Evolutionary conservation across 768 basidiomycete species (phyloP), one percentile per base, ranked within the genome.

Genomic region (Amanita fuliginea): DNA sequence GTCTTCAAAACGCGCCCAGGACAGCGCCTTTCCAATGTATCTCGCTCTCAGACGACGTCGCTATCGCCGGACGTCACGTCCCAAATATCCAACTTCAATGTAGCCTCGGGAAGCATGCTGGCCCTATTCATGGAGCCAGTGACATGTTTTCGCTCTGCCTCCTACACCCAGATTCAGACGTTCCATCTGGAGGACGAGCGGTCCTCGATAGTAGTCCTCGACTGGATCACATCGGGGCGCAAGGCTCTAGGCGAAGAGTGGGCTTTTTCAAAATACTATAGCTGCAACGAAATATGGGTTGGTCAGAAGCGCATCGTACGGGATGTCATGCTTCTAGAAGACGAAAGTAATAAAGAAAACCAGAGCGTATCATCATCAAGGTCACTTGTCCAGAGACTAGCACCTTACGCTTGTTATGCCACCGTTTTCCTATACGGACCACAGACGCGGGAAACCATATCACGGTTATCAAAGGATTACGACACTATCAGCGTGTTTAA

Each of bases 171-270:
- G 61, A 67, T 70, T 2, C 95, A 98, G 69, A 80, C 72, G 36
- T 92, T 97, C 65, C 67, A 71, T 48, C 72, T 96, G 32, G 72
- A 72, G 7, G 57, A 57, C 8, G 71, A 71, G 37, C 49, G 19
- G 24, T 75, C 83, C 7, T 87, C 85, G 10, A 67, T 83, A 6
- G 73, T 89, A 36, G 64, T 94, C 1, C 74, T 98, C 13, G 95
- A 97, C 61, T 96, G 93, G 90, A 68, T 91, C 51, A 96, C 92
- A 1, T 86, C 88, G 3, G 95, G 95, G 9, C 77, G 95, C 32
- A 81, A 78, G 60, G 75, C 81, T 6, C 71, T 80, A 21, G 86
- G 87, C 26, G 95, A 98, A 60, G 83, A 88, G 46, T 98, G 95
- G 95, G 80, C 64, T 3, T 94, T 97, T 62, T 77, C 84, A 44